phyloP scores from a whole-genome alignment of 1,139 yeast species.

The Taiozyma sp. region DNA sequence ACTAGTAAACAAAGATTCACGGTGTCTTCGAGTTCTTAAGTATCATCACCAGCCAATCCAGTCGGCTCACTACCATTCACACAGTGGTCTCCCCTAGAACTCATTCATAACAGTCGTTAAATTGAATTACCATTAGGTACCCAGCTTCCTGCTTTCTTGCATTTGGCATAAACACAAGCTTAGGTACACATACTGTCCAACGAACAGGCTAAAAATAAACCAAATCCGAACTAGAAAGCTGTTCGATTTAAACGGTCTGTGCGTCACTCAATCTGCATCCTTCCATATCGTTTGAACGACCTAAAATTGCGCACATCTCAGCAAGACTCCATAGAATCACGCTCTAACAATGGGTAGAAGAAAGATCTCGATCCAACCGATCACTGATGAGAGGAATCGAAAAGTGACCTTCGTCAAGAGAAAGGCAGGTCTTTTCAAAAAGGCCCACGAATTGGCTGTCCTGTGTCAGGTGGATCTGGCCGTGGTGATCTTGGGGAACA shows the following conservation, averaged over 20 bases:
- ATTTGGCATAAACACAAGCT: not conserved
- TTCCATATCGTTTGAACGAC: not conserved
- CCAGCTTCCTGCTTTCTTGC: not conserved
- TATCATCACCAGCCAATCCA: not conserved
- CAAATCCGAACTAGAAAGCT: not conserved
- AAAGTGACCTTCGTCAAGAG: slow-evolving; percentile 91
- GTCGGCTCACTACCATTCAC: not conserved
- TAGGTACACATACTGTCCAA: not conserved
- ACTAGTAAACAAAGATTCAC: not conserved
- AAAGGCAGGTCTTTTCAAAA: slow-evolving; percentile 91
- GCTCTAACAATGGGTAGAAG: slow-evolving; percentile 78
- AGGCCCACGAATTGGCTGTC: slow-evolving; percentile 92
- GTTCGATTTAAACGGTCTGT: not conserved
- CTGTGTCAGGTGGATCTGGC: slow-evolving; percentile 92
- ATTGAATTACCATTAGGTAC: not conserved
- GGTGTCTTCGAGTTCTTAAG: not conserved
- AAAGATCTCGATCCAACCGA: slow-evolving; percentile 90
- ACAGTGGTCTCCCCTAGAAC: not conserved
- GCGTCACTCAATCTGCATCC: not conserved
- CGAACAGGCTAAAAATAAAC: not conserved
- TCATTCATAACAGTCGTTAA: not conserved
- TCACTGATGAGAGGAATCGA: slow-evolving; percentile 83
- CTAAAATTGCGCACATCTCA: not conserved
- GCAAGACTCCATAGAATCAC: not conserved
- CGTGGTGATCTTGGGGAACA: slow-evolving; percentile 83